These are phyloP conservation scores for Didymosphaeria variabile DNA, from an alignment of 2,329 filamentous ascomycete genomes.

Conservation along the genomic window DNA sequence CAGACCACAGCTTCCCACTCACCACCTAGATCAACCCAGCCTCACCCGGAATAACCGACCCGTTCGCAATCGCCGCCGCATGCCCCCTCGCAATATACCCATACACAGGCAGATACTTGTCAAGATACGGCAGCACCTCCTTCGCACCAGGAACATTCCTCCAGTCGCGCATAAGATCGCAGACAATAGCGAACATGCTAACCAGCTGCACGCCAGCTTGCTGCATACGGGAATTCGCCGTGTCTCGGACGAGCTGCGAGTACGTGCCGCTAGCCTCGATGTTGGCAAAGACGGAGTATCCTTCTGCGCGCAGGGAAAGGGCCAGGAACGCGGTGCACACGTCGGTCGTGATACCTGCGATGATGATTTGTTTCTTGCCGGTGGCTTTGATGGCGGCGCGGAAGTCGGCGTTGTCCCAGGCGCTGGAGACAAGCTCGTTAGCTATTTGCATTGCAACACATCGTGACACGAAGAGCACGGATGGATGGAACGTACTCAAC, in stretches of 20 bases:
- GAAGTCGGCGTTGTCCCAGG: conserved; percentile 79
- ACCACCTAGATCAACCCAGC: conserved; percentile 35
- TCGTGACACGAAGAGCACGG: neutral
- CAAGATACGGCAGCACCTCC: conserved; percentile 70
- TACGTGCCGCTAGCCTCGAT: conserved; percentile 76
- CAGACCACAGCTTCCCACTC: neutral
- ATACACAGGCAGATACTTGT: conserved; percentile 72
- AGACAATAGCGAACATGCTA: conserved; percentile 69
- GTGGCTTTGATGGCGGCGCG: conserved; percentile 70
- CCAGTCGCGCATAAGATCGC: conserved; percentile 78
- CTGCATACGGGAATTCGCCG: conserved; percentile 73
- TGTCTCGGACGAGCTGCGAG: conserved; percentile 66
- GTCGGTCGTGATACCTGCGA: conserved; percentile 77
- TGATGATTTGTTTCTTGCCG: conserved; percentile 73
- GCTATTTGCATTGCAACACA: neutral
- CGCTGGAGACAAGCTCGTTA: conserved; percentile 48
- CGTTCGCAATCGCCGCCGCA: conserved; percentile 67
- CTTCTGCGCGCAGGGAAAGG: conserved; percentile 73
- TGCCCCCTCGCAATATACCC: conserved; percentile 70
- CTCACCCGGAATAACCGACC: conserved; percentile 67
- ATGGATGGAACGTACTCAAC: conserved; percentile 61
- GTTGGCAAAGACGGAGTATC: conserved; percentile 77
- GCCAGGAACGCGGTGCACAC: conserved; percentile 79
- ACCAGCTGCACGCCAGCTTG: conserved; percentile 72
- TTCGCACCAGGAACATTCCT: conserved; percentile 60